phyloP scores from a whole-genome alignment of 495 filamentous ascomycete genomes.

The Podospora anserina region DNA sequence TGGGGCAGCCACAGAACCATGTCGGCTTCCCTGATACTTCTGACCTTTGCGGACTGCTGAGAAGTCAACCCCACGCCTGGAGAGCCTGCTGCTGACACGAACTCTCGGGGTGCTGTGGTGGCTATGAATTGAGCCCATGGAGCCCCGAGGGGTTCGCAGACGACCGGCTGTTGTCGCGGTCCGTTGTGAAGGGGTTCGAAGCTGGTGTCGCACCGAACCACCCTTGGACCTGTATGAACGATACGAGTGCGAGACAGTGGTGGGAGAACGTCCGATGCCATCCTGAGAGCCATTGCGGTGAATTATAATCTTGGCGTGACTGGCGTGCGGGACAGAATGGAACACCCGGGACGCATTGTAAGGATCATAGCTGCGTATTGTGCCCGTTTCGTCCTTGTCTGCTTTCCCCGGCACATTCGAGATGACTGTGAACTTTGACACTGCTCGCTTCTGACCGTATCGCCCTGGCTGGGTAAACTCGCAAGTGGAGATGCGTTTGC shows the following conservation, averaged over 20 bases:
- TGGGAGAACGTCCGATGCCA: slow-evolving; percentile 10
- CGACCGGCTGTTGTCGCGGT: slow-evolving; percentile 19
- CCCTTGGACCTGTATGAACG: slow-evolving; percentile 26
- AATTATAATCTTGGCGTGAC: slow-evolving; percentile 61
- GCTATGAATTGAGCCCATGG: slow-evolving; percentile 59
- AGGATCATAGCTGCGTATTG: slow-evolving; percentile 70
- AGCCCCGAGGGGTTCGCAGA: slow-evolving; percentile 41
- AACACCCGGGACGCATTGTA: slow-evolving; percentile 66
- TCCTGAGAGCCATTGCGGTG: slow-evolving; percentile 47
- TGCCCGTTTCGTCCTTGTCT: slow-evolving; percentile 35
- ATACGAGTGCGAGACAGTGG: slow-evolving; percentile 25
- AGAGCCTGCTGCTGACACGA: slow-evolving; percentile 54
- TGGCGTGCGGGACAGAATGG: slow-evolving; percentile 36
- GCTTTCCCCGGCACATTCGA: slow-evolving; percentile 49
- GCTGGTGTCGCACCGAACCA: slow-evolving; percentile 22
- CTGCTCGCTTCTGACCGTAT: slow-evolving; percentile 49
- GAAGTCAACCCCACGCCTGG: slow-evolving; percentile 81
- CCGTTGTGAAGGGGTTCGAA: slow-evolving; percentile 23
- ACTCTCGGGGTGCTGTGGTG: slow-evolving; percentile 46
- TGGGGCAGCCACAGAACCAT: slow-evolving; percentile 18
- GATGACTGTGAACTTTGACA: slow-evolving; percentile 70
- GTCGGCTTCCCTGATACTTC: slow-evolving; percentile 18
- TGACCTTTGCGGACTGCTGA: slow-evolving; percentile 40
- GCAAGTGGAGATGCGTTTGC: slow-evolving; percentile 49
- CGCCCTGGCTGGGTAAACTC: slow-evolving; percentile 43